Evolutionary conservation across 83 land plant genomes (phyloP).

Genomic region (Diphasiastrum complanatum): DNA sequence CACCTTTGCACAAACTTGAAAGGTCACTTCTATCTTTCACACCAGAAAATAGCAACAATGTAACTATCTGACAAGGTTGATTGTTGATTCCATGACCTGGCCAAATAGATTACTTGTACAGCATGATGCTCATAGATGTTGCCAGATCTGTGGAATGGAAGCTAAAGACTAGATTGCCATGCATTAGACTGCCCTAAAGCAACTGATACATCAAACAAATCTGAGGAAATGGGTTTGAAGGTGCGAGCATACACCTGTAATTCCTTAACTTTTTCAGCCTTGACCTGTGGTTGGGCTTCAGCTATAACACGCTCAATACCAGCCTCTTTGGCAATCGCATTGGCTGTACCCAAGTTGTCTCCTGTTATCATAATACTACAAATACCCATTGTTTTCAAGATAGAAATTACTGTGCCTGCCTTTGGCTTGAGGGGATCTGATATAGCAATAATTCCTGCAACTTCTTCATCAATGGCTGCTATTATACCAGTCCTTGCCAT

Average conservation of each 20-base stretch:
- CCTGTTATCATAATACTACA: conserved; percentile 56
- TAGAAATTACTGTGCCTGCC: conserved; percentile 37
- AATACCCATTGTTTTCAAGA: conserved; percentile 49
- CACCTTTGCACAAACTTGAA: neutral
- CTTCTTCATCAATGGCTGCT: conserved; percentile 1
- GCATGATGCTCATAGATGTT: neutral
- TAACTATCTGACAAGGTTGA: too few species aligned
- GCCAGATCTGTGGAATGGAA: neutral
- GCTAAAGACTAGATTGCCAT: neutral
- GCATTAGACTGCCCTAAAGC: too few species aligned
- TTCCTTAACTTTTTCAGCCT: conserved; percentile 57
- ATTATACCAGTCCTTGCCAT: conserved; percentile 6
- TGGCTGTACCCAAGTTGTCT: conserved; percentile 68
- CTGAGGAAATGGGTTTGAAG: neutral
- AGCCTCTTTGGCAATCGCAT: conserved; percentile 51
- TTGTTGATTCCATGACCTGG: too few species aligned
- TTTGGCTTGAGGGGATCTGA: conserved; percentile 7
- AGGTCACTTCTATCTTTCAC: neutral
- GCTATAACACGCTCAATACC: conserved; percentile 61
- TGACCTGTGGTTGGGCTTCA: conserved; percentile 49
- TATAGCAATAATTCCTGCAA: conserved; percentile 8
- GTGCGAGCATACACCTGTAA: conserved; percentile 37
- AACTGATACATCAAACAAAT: neutral
- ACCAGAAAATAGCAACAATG: neutral
- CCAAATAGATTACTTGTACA: too few species aligned